These are phyloP conservation scores for Saccharum hybrid DNA, from an alignment of 202 grass and related monocot genomes.

Conservation along the genomic window DNA sequence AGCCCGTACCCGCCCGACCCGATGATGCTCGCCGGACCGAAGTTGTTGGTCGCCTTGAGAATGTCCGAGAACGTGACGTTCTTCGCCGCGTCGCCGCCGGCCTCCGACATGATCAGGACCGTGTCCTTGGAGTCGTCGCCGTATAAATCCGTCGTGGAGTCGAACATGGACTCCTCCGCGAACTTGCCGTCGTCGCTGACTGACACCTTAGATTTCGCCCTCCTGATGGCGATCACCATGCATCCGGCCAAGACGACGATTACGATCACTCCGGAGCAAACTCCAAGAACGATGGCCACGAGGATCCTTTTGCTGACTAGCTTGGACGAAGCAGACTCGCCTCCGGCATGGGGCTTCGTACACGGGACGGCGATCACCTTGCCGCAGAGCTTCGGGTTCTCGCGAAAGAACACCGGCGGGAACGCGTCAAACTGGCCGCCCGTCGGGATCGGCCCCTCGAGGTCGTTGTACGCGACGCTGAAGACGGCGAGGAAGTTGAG, in stretches of 20 bases:
- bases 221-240: slow-evolving; percentile 42
- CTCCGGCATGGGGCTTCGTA: neutral
- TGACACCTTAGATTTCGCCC: slow-evolving; percentile 2
- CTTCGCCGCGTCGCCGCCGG: slow-evolving; percentile 1
- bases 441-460: slow-evolving; percentile 50
- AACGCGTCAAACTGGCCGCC: slow-evolving; percentile 51
- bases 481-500: slow-evolving; percentile 46
- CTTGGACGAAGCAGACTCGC: neutral
- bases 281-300: slow-evolving; percentile 48
- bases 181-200: slow-evolving; percentile 32
- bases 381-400: slow-evolving; percentile 53
- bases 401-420: slow-evolving; percentile 28
- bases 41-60: slow-evolving; percentile 31
- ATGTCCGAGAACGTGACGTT: slow-evolving; percentile 52
- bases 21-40: too few relatives aligned
- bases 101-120: slow-evolving; percentile 46
- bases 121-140: slow-evolving; percentile 47
- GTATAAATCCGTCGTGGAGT: slow-evolving; percentile 44
- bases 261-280: slow-evolving; percentile 43
- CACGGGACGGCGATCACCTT: slow-evolving; percentile 30
- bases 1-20: too few relatives aligned
- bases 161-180: slow-evolving; percentile 42
- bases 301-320: slow-evolving; percentile 19
- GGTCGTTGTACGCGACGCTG: slow-evolving; percentile 49
- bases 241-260: slow-evolving; percentile 47